phyloP scores from a whole-genome alignment of 2,329 filamentous ascomycete genomes.

The Xylariaceae sp. region DNA sequence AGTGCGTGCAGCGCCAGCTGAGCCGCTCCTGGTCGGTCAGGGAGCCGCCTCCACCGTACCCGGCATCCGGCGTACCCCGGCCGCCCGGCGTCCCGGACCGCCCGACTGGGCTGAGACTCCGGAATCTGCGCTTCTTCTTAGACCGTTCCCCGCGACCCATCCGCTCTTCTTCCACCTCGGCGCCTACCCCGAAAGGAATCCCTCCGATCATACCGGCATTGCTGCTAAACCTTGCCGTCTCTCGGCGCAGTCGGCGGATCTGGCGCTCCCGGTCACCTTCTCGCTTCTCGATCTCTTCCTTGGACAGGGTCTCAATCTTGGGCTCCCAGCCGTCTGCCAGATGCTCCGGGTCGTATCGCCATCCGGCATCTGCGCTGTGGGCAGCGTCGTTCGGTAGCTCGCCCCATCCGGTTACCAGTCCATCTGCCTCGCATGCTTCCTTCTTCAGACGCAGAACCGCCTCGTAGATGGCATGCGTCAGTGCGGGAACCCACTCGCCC shows the following conservation, averaged over 20 bases:
- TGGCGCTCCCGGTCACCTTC: constrained; percentile 92
- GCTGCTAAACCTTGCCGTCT: constrained; percentile 87
- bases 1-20: constrained; percentile 84
- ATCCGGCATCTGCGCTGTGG: constrained; percentile 75
- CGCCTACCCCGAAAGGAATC: constrained; percentile 51
- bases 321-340: constrained; percentile 80
- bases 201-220: constrained; percentile 74
- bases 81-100: constrained; percentile 59
- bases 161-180: constrained; percentile 62
- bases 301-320: constrained; percentile 72
- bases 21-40: constrained; percentile 71
- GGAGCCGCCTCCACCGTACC: constrained; percentile 56
- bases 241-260: constrained; percentile 74
- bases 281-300: constrained; percentile 95
- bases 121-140: constrained; percentile 91
- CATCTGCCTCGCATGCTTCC: constrained; percentile 88
- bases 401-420: constrained; percentile 67
- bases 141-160: constrained; percentile 88
- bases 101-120: constrained; percentile 76
- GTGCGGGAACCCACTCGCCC: constrained; percentile 88
- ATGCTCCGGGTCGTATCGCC: constrained; percentile 91
- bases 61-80: constrained; percentile 74
- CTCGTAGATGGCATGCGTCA: constrained; percentile 96
- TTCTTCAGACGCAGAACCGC: constrained; percentile 89
- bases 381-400: constrained; percentile 88